These are phyloP conservation scores for Malus hybrid DNA, from an alignment of 331 rosid genomes.

Conservation along the genomic window DNA sequence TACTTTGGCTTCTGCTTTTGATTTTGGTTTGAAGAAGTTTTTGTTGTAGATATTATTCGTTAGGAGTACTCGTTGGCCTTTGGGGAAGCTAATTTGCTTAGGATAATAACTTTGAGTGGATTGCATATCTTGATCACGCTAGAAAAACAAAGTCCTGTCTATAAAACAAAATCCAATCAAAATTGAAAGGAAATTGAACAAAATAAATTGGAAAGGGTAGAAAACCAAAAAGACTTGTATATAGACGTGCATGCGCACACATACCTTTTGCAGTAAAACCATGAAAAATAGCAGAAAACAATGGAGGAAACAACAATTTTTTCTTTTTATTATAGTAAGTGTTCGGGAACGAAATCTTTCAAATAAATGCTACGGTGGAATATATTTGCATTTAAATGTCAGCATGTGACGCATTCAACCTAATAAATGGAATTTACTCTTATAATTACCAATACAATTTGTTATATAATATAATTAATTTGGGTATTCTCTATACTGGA, in stretches of 20 bases:
- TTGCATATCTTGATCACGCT: constrained; percentile 29
- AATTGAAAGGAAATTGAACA: background rate
- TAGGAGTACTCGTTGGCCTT: background rate
- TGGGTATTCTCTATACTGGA: too few relatives aligned
- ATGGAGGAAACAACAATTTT: background rate
- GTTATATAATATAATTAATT: background rate
- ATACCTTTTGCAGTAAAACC: constrained; percentile 22
- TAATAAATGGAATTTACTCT: constrained; percentile 10
- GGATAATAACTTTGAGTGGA: constrained; percentile 18
- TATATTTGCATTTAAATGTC: constrained; percentile 2
- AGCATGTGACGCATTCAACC: background rate
- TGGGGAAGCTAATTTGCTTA: constrained; percentile 20
- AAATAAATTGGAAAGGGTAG: background rate
- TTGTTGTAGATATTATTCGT: constrained; percentile 14
- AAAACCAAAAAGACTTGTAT: background rate
- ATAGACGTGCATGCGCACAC: background rate
- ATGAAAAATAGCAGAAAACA: constrained; percentile 6
- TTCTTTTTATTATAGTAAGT: background rate
- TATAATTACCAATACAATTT: background rate
- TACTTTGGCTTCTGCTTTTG: constrained; percentile 41
- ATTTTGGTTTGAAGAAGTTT: constrained; percentile 31
- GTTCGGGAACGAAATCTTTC: background rate
- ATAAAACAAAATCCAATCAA: background rate
- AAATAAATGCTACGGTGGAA: background rate
- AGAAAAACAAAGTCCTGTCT: background rate